A percentile compares a stretch with the other conserved stretches of the same genome.
phyloP scores from a whole-genome alignment of 805 yeast genomes.

The Saccharomycopsis amapae region DNA sequence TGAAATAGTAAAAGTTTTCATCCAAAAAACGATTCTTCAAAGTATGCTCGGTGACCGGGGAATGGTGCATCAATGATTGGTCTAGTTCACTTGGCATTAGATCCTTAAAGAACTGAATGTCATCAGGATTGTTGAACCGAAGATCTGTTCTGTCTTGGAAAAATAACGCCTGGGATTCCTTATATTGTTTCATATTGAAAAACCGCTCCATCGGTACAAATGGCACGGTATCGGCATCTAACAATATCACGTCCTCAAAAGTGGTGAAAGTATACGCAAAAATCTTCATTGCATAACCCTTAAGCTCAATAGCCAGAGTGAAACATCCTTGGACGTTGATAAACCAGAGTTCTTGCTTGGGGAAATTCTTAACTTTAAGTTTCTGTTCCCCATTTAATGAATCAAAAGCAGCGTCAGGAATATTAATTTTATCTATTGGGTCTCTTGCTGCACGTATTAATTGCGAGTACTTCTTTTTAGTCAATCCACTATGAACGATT shows the following conservation, averaged over 20 bases:
- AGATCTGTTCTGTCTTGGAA: slow-evolving; percentile 44
- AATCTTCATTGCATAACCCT: slow-evolving; percentile 35
- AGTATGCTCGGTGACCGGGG: slow-evolving; percentile 31
- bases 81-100: slow-evolving; percentile 39
- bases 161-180: slow-evolving; percentile 33
- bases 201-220: slow-evolving; percentile 32
- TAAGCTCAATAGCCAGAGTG: slow-evolving; percentile 26
- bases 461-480: neutral
- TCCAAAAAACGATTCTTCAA: slow-evolving; percentile 37
- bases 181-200: slow-evolving; percentile 34
- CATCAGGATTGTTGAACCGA: slow-evolving; percentile 41
- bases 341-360: slow-evolving; percentile 28
- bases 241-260: slow-evolving; percentile 40
- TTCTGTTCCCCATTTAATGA: neutral
- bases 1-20: slow-evolving; percentile 34
- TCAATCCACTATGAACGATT: slow-evolving; percentile 30
- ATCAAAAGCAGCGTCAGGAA: slow-evolving; percentile 2
- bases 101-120: slow-evolving; percentile 36
- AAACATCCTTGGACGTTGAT: slow-evolving; percentile 24
- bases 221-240: slow-evolving; percentile 48
- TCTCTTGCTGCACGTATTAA: slow-evolving; percentile 9
- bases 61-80: slow-evolving; percentile 27
- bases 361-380: slow-evolving; percentile 16
- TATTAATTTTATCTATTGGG: neutral
- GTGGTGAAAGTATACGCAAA: slow-evolving; percentile 40